A percentile compares a stretch with the other conserved stretches of the same genome.
phyloP scores from a whole-genome alignment of 2,329 filamentous ascomycete genomes.

The Aspergillus sp. region DNA sequence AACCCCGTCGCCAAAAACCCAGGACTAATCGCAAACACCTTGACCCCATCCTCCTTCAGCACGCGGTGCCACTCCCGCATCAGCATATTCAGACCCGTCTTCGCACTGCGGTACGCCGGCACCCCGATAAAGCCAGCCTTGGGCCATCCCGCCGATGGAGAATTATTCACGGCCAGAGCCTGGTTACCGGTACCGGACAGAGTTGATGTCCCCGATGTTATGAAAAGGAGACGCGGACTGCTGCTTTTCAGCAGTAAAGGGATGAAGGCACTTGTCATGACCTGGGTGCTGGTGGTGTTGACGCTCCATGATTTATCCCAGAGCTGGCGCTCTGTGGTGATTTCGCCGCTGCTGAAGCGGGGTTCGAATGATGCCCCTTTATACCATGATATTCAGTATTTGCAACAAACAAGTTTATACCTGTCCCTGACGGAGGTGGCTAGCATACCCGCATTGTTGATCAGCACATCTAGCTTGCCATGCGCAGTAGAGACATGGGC shows the following conservation, averaged over 20 bases:
- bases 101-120: slow-evolving; percentile 41
- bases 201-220: slow-evolving; percentile 46
- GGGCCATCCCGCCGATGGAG: not conserved
- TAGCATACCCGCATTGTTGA: slow-evolving; percentile 57
- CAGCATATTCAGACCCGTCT: slow-evolving; percentile 52
- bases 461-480: slow-evolving; percentile 52
- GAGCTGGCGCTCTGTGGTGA: slow-evolving; percentile 37
- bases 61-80: slow-evolving; percentile 47
- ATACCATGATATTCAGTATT: not conserved
- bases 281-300: slow-evolving; percentile 52
- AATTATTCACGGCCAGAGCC: no score
- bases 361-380: slow-evolving; percentile 27
- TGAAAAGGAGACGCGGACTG: slow-evolving; percentile 49
- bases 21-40: slow-evolving; percentile 49
- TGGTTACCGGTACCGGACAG: slow-evolving; percentile 21
- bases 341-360: slow-evolving; percentile 20
- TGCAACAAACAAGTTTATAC: no score
- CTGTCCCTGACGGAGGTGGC: no score
- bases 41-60: slow-evolving; percentile 52
- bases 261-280: slow-evolving; percentile 49
- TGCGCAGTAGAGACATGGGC: slow-evolving; percentile 42
- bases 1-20: slow-evolving; percentile 52
- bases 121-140: slow-evolving; percentile 30
- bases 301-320: slow-evolving; percentile 51
- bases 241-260: slow-evolving; percentile 49